Evolutionary conservation across 139 green algal species (phyloP), one percentile per base, ranked within the genome.

Genomic region (Tetraselmis chui): DNA sequence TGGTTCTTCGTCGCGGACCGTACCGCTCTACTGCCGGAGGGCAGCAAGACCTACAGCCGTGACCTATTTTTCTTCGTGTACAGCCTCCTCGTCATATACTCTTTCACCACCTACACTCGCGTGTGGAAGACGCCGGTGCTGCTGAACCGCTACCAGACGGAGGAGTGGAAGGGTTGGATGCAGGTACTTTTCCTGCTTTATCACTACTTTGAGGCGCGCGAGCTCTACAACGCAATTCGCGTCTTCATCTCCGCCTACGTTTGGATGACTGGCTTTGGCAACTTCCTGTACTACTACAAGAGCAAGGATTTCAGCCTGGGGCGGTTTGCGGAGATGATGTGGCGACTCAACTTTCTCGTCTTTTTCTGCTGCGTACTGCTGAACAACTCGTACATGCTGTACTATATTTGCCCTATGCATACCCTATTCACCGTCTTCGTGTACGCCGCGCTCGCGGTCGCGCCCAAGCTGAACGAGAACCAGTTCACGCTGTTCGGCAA

Each of bases 381-480:
- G 76, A 86, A 84, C 78, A 98, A 99, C 89, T 88, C 86, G 81
- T 98, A 98, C 90, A 97, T 99, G 95, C 91, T 99, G 18, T 99
- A 99, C 88, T 99, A 99, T 89, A 99, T 99, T 86, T 98, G 95
- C 90, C 95, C 95, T 82, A 98, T 99, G 96, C 96, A 99, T 90
- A 98, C 96, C 25, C 91, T 98, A 31, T 99, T 96, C 91, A 98
- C 96, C 1, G 79, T 98, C 22, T 88, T 97, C 76, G 94, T 98
- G 23, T 98, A 98, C 84, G 90, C 59, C 28, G 82, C 83, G 2
- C 87, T 98, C 75, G 94, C 82, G 67, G 82, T 97, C 29, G 88
- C 80, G 23, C 74, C 80, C 25, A 84, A 91, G 30, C 82, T 90
- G 79, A 98, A 98, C 89, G 82, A 93, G 80, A 85, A 75, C 58